Percentiles rank a stretch among this genome's conserved stretches.
These are phyloP conservation scores for Septoria linicola DNA, from an alignment of 2,329 filamentous ascomycete genomes.

Conservation along the genomic window DNA sequence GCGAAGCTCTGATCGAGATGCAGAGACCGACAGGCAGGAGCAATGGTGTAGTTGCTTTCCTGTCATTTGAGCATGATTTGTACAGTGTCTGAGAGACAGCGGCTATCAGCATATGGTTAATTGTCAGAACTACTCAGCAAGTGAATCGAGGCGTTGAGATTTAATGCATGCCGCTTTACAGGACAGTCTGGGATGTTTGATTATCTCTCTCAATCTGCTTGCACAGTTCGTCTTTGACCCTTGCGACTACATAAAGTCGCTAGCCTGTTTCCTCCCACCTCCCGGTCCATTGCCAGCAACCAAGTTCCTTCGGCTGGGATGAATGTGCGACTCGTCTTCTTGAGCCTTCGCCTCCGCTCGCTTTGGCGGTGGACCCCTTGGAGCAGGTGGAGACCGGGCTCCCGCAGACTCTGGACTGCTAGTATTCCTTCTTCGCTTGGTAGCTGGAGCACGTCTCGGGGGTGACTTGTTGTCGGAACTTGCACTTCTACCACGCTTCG, in stretches of 20 bases:
- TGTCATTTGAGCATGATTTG: no score
- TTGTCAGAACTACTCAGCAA: no score
- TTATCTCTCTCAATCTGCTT: no score
- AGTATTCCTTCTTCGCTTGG: constrained; percentile 33
- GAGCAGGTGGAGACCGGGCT: constrained; percentile 27
- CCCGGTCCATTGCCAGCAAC: constrained; percentile 28
- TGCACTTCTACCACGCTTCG: constrained; percentile 25
- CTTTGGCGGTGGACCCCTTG: constrained; percentile 4
- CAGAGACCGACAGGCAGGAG: not conserved
- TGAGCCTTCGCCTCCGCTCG: constrained; percentile 10
- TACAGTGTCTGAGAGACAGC: no score
- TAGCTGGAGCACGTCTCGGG: constrained; percentile 21
- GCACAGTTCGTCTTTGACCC: not conserved
- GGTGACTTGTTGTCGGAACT: constrained; percentile 29
- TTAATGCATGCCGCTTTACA: no score
- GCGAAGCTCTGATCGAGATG: constrained; percentile 67
- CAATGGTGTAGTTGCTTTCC: not conserved
- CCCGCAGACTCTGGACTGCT: constrained; percentile 32
- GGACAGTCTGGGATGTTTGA: no score
- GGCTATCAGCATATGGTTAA: no score
- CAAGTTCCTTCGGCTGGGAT: constrained; percentile 38
- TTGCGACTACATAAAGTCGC: constrained; percentile 29
- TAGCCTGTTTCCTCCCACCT: constrained; percentile 26
- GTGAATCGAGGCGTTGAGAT: no score
- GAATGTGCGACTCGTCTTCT: constrained; percentile 38